Conservation (phyloP, 1,139 yeast species). For the Debaryomyces psychrophilus region DNA sequence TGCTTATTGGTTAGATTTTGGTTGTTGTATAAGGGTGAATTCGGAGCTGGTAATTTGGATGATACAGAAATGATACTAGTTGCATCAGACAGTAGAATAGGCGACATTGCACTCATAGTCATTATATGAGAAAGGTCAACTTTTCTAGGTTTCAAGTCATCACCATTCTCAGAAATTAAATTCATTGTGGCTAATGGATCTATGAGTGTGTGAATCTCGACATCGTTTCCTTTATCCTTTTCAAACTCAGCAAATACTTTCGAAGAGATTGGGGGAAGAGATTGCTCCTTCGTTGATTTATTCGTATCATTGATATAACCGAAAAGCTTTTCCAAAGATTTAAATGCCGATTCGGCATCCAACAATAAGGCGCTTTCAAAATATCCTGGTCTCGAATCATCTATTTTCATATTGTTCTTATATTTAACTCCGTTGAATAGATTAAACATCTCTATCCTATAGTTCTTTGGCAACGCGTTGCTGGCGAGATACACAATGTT, state of each 20-base stretch:
- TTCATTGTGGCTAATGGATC: conserved; percentile 19
- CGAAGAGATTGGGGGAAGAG: conserved; percentile 4
- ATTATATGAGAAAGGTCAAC: conserved; percentile 27
- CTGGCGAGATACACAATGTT: conserved; percentile 42
- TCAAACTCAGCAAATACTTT: background rate
- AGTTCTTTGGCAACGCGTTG: conserved; percentile 52
- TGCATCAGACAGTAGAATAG: conserved; percentile 19
- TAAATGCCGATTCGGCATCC: conserved; percentile 52
- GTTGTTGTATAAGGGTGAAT: conserved; percentile 34
- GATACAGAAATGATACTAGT: conserved; percentile 16
- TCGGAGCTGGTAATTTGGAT: conserved; percentile 18
- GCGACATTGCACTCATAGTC: conserved; percentile 21
- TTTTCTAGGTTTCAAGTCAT: conserved; percentile 13
- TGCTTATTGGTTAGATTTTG: conserved; percentile 31
- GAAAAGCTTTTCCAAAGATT: conserved; percentile 47
- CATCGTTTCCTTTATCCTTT: conserved; percentile 2
- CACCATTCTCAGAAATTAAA: conserved; percentile 15
- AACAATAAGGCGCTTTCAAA: conserved; percentile 59
- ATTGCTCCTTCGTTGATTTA: conserved; percentile 1
- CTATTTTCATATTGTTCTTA: conserved; percentile 52
- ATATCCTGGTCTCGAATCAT: conserved; percentile 66
- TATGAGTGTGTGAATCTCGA: conserved; percentile 12
- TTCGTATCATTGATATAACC: conserved; percentile 19
- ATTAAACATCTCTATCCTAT: conserved; percentile 58
- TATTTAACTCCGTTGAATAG: conserved; percentile 55